These are phyloP conservation scores for Pythium graminicola DNA, from an alignment of 352 stramenopile species.

Conservation along the genomic window DNA sequence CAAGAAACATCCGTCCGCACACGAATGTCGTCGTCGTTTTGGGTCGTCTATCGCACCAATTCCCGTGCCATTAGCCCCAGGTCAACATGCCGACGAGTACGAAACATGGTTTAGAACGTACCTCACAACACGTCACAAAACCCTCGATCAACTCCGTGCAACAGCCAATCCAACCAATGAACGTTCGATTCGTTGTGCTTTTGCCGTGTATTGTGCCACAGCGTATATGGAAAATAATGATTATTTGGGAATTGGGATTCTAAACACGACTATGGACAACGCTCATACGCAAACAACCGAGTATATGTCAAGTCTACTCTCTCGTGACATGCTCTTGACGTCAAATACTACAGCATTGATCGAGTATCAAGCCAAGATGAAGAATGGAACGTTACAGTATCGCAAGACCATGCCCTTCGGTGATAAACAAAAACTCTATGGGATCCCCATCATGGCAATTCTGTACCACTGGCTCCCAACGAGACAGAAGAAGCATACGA, in stretches of 20 bases:
- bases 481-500: conserved; percentile 6
- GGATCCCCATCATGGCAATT: conserved; percentile 2
- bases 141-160: neutral
- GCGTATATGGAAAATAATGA: neutral
- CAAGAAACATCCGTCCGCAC: neutral
- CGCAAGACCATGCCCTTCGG: neutral
- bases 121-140: neutral
- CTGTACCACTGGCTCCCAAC: neutral
- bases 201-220: neutral
- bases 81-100: neutral
- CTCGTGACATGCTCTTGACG: neutral
- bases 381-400: neutral
- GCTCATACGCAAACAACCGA: neutral
- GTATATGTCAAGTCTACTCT: neutral
- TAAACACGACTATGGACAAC: neutral
- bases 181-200: conserved; percentile 3
- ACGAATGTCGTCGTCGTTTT: neutral
- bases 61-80: conserved; percentile 2
- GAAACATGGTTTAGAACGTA: neutral
- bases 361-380: neutral
- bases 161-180: neutral
- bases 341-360: neutral
- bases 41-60: neutral
- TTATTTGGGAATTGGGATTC: neutral
- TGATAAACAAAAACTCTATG: neutral